A percentile compares a stretch with the other conserved stretches of the same genome.
phyloP scores from a whole-genome alignment of 2,329 filamentous ascomycete species.

The Piedraia hortae region DNA sequence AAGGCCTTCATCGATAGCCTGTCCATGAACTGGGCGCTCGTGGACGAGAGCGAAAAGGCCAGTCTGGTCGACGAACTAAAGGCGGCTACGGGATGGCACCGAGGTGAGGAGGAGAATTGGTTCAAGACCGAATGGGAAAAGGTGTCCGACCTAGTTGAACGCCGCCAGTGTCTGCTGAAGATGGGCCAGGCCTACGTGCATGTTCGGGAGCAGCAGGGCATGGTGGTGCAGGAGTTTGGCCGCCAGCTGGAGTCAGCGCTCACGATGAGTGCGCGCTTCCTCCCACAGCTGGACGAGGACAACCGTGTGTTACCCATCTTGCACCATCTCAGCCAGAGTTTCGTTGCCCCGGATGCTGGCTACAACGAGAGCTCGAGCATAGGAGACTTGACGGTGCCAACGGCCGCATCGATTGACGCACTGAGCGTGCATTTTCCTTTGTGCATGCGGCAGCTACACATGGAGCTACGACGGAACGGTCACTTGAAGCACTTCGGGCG shows the following conservation, averaged over 20 bases:
- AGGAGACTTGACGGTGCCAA: conserved; percentile 44
- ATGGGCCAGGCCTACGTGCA: conserved; percentile 80
- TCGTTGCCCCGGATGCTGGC: conserved; percentile 65
- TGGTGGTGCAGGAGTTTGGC: conserved; percentile 73
- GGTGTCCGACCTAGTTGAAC: conserved; percentile 72
- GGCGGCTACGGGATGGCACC: conserved; percentile 25
- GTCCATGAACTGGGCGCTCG: conserved; percentile 60
- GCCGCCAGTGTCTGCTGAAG: conserved; percentile 45
- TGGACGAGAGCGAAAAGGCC: conserved; percentile 55
- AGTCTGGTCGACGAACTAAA: conserved; percentile 33
- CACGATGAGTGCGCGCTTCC: conserved; percentile 70
- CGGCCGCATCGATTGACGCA: conserved; percentile 49
- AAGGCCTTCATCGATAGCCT: conserved; percentile 49
- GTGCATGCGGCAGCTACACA: conserved; percentile 84
- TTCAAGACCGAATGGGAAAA: conserved; percentile 93
- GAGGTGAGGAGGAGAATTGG: conserved; percentile 52
- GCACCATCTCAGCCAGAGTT: conserved; percentile 76
- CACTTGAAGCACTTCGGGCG: conserved; percentile 86
- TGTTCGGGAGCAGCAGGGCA: conserved; percentile 56
- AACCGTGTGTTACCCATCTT: conserved; percentile 58
- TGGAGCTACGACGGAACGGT: conserved; percentile 55
- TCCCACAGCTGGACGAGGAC: conserved; percentile 85
- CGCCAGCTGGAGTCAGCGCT: conserved; percentile 52
- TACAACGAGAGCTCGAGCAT: conserved; percentile 35
- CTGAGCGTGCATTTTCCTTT: conserved; percentile 65